These are phyloP conservation scores for Xylaria sp. DNA, from an alignment of 495 filamentous ascomycete genomes.

Conservation along the genomic window DNA sequence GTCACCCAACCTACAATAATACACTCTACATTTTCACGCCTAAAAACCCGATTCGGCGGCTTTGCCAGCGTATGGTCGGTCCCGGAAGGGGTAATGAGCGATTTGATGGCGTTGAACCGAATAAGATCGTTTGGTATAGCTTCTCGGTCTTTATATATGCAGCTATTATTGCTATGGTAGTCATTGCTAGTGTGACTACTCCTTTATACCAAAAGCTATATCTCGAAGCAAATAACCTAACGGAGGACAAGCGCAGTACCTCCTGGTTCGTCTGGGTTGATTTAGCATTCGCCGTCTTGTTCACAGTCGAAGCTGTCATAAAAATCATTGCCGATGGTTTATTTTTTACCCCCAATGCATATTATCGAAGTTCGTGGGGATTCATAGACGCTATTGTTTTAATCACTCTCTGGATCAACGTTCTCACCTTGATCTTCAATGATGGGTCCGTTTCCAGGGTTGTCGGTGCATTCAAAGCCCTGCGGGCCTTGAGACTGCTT, in stretches of 20 bases:
- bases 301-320: conserved; percentile 86
- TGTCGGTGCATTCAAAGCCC: conserved; percentile 96
- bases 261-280: conserved; percentile 97
- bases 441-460: conserved; percentile 84
- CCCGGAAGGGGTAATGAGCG: conserved; percentile 86
- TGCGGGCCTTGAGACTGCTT: conserved; percentile 89
- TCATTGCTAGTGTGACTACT: conserved; percentile 93
- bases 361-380: conserved; percentile 95
- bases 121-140: conserved; percentile 85
- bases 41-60: conserved; percentile 72
- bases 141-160: conserved; percentile 95
- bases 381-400: conserved; percentile 95
- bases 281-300: conserved; percentile 85
- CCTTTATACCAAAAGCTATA: conserved; percentile 91
- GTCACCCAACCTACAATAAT: conserved; percentile 91
- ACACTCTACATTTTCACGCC: conserved; percentile 87
- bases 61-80: conserved; percentile 91
- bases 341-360: conserved; percentile 97
- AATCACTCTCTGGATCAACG: conserved; percentile 95
- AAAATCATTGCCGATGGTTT: conserved; percentile 97
- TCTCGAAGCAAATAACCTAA: conserved; percentile 62
- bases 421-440: conserved; percentile 76
- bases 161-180: conserved; percentile 94
- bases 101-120: conserved; percentile 84
- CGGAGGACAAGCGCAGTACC: conserved; percentile 47